These are phyloP conservation scores for Podila horticola DNA, from an alignment of 192 early-diverging fungal species.

Conservation along the genomic window DNA sequence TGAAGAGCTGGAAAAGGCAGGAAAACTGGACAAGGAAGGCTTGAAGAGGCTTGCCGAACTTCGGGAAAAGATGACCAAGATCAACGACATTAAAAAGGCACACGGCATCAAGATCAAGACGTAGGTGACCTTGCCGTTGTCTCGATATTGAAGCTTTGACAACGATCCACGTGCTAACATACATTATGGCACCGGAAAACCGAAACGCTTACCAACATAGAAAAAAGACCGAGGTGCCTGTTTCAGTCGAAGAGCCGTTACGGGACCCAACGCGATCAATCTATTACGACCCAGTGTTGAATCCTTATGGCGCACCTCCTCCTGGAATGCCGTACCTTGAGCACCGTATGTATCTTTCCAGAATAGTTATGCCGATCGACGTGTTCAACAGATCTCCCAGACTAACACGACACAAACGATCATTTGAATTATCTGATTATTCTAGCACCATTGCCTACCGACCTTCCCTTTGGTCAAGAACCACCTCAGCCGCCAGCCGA, in stretches of 20 bases:
- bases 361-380: too few species aligned
- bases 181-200: neutral
- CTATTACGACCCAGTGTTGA: conserved; percentile 46
- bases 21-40: conserved; percentile 46
- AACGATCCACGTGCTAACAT: neutral
- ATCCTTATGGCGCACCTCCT: conserved; percentile 49
- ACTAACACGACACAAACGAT: neutral
- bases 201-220: conserved; percentile 6
- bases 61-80: conserved; percentile 32
- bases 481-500: conserved; percentile 6
- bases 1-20: conserved; percentile 35
- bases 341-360: conserved; percentile 26
- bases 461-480: conserved; percentile 10
- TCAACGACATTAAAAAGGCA: conserved; percentile 42
- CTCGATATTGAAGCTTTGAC: neutral
- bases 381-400: neutral
- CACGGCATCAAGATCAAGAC: conserved; percentile 49
- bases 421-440: neutral
- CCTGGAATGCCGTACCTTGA: conserved; percentile 47
- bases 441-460: conserved; percentile 26
- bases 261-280: conserved; percentile 47
- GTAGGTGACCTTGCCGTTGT: conserved; percentile 3
- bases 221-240: conserved; percentile 34
- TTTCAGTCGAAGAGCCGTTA: conserved; percentile 21
- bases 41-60: conserved; percentile 33